Evolutionary conservation across 1,284 basidiomycete genomes (phyloP).

Genomic region (Trichosporon coremiiforme): DNA sequence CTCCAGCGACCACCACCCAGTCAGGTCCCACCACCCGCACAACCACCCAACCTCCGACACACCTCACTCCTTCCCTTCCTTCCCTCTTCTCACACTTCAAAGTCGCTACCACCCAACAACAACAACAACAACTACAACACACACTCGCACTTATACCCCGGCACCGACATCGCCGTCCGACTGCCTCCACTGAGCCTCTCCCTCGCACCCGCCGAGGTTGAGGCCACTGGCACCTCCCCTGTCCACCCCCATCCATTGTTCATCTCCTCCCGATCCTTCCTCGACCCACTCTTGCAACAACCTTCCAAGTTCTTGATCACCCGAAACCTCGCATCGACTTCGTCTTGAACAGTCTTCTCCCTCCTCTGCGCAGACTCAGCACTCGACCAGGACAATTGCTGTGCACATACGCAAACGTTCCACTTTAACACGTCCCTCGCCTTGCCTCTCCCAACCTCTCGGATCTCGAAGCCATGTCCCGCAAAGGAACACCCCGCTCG

Average conservation of each 20-base stretch:
- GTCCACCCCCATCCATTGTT: not conserved
- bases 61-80: not conserved
- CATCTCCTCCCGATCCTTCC: not conserved
- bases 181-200: not conserved
- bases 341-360: no score
- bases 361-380: not conserved
- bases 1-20: not conserved
- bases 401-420: not conserved
- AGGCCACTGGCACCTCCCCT: not conserved
- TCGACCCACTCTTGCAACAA: not conserved
- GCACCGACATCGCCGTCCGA: not conserved
- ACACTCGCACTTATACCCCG: not conserved
- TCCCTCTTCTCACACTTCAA: not conserved
- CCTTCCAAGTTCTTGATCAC: no score
- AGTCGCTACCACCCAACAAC: not conserved
- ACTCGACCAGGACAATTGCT: not conserved
- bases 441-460: not conserved
- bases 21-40: not conserved
- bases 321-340: no score
- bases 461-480: not conserved
- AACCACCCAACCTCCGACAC: not conserved
- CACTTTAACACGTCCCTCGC: not conserved
- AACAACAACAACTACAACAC: not conserved
- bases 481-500: conserved; percentile 1
- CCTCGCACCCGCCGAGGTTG: conserved; percentile 7